phyloP scores from a whole-genome alignment of 2,329 filamentous ascomycete species.

The Aspergillus sp. region DNA sequence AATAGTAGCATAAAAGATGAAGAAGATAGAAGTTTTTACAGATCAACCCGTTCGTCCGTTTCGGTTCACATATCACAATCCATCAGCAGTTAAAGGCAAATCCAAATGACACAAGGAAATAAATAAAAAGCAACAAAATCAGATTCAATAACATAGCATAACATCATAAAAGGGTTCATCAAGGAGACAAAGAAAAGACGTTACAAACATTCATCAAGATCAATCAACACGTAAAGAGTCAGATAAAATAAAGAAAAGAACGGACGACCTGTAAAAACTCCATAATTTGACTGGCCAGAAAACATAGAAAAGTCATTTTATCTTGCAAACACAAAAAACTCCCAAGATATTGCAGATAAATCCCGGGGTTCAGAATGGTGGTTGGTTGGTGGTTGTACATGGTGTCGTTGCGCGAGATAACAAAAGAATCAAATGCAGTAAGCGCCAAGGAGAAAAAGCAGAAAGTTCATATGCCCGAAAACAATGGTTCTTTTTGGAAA shows the following conservation, averaged over 20 bases:
- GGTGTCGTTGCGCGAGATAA: conserved; percentile 11
- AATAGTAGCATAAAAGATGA: too few relatives aligned
- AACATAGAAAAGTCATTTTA: conserved; percentile 3
- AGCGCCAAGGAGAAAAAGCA: conserved; percentile 1
- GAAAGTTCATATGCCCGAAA: conserved; percentile 15
- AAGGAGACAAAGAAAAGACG: background rate
- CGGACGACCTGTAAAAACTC: conserved; percentile 25
- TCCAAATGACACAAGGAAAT: background rate
- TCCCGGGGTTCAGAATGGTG: conserved; percentile 7
- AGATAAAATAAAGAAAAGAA: conserved; percentile 9
- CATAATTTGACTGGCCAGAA: conserved; percentile 4
- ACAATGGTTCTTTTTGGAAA: background rate
- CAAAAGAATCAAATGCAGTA: conserved; percentile 7
- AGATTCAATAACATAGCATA: background rate
- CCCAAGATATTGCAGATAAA: conserved; percentile 14
- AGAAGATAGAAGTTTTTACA: too few relatives aligned
- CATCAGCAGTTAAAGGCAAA: background rate
- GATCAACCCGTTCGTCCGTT: too few relatives aligned
- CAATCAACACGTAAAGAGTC: background rate
- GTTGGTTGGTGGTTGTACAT: conserved; percentile 19
- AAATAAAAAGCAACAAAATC: background rate
- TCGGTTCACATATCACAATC: too few relatives aligned
- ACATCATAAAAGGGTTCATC: background rate
- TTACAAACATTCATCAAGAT: background rate
- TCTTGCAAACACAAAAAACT: conserved; percentile 11